Percentiles rank a stretch among this genome's conserved stretches.
These are phyloP conservation scores for Mucor mucedo DNA, from an alignment of 371 early-diverging fungal genomes.

Conservation along the genomic window DNA sequence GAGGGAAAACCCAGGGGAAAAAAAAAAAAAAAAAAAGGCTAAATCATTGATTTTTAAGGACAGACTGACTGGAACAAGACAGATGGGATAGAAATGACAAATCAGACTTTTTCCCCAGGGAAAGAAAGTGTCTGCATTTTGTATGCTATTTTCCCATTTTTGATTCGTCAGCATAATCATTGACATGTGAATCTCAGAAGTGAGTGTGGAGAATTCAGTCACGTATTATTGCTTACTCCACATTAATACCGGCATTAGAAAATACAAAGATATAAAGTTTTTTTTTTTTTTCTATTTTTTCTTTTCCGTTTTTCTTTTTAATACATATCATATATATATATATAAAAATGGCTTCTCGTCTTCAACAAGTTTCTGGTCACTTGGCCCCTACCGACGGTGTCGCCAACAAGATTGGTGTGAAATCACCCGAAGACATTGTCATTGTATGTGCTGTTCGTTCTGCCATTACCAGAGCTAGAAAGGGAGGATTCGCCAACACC, in stretches of 20 bases:
- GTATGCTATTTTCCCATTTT: not conserved
- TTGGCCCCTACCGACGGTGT: conserved; percentile 58
- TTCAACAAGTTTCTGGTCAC: conserved; percentile 77
- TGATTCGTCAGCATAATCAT: conserved; percentile 30
- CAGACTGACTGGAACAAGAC: too few relatives aligned
- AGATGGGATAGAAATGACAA: too few relatives aligned
- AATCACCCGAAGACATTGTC: conserved; percentile 86
- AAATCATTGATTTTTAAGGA: too few relatives aligned
- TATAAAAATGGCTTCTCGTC: conserved; percentile 62
- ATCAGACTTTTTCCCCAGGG: too few relatives aligned
- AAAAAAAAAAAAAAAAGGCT: too few relatives aligned
- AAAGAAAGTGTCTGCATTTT: too few relatives aligned
- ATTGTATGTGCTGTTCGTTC: conserved; percentile 90
- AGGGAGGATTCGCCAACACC: conserved; percentile 95
- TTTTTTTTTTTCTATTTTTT: conserved; percentile 5
- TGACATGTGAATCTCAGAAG: conserved; percentile 23
- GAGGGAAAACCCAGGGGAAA: too few relatives aligned
- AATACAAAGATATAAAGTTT: conserved; percentile 1
- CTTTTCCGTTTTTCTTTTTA: not conserved
- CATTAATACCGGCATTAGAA: conserved; percentile 15
- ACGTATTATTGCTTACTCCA: conserved; percentile 29
- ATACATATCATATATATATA: not conserved
- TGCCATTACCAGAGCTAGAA: conserved; percentile 89
- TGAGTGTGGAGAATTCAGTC: conserved; percentile 14
- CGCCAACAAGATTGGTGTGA: conserved; percentile 75